phyloP scores from a whole-genome alignment of 805 yeast species.

The Yarrowia sp. region DNA sequence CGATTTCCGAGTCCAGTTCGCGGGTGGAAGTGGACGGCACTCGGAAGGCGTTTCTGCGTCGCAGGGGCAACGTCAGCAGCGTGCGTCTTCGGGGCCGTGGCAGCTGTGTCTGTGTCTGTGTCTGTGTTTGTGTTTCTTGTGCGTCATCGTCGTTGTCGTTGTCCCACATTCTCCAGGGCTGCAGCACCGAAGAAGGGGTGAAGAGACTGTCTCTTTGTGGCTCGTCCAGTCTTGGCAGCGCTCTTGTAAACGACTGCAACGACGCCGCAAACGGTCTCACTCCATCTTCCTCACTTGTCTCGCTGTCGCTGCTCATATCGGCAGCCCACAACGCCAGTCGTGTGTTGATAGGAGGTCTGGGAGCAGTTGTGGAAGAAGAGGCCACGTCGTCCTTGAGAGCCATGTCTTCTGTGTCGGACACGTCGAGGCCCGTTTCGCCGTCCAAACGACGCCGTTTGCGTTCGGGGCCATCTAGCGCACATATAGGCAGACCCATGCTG shows the following conservation, averaged over 20 bases:
- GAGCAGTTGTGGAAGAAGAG: background rate
- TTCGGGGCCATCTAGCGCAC: slow-evolving; percentile 6
- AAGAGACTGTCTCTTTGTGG: background rate
- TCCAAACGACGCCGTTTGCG: slow-evolving; percentile 14
- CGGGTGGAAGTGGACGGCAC: background rate
- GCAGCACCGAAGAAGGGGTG: background rate
- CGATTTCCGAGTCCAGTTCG: background rate
- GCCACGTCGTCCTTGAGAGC: background rate
- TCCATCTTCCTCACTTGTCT: slow-evolving; percentile 1
- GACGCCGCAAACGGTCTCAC: background rate
- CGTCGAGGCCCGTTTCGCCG: background rate
- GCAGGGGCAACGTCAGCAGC: background rate
- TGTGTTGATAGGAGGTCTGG: background rate
- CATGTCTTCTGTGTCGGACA: background rate
- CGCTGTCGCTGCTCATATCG: background rate
- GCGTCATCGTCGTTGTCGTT: background rate
- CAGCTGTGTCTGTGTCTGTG: background rate
- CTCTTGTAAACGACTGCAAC: background rate
- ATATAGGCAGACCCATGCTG: slow-evolving; percentile 13
- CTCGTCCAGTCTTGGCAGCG: background rate
- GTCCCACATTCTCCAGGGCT: slow-evolving; percentile 1
- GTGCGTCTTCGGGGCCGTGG: background rate
- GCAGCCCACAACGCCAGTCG: background rate
- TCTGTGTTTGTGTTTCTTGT: too few species aligned
- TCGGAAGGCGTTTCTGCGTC: background rate